Conservation (phyloP, 139 green algal genomes). For the Picochlorum sp. region DNA sequence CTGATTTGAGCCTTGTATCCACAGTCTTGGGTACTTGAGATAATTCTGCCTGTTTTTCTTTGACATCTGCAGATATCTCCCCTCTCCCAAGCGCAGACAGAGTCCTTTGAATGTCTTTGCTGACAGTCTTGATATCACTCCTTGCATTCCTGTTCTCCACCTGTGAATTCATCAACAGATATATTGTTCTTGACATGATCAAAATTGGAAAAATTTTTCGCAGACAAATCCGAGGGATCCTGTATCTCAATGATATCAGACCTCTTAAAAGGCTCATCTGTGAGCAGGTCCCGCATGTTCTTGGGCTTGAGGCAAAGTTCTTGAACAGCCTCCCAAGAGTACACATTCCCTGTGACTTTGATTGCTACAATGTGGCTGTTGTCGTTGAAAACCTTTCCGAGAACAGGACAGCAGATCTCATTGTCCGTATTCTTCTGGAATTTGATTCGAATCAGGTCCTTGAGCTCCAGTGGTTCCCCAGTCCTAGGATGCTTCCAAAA, state of each 20-base stretch:
- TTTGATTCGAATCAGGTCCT: constrained; percentile 78
- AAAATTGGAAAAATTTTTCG: constrained; percentile 51
- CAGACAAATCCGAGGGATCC: constrained; percentile 66
- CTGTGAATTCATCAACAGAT: constrained; percentile 24
- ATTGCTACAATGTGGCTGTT: constrained; percentile 95
- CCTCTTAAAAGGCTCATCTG: constrained; percentile 58
- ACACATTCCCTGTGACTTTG: constrained; percentile 40
- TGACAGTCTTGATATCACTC: constrained; percentile 28
- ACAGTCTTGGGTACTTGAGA: not conserved
- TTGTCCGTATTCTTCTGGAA: constrained; percentile 85
- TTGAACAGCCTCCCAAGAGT: constrained; percentile 63
- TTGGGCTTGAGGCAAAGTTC: constrained; percentile 93
- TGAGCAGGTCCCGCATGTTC: constrained; percentile 56
- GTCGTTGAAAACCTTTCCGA: constrained; percentile 92
- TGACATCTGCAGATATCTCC: constrained; percentile 21
- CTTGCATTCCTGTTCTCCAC: constrained; percentile 24
- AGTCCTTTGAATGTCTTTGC: constrained; percentile 65
- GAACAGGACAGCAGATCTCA: constrained; percentile 85
- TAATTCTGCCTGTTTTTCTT: constrained; percentile 47
- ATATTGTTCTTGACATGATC: constrained; percentile 76
- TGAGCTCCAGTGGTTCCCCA: constrained; percentile 68
- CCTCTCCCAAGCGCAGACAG: constrained; percentile 30
- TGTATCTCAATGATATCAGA: constrained; percentile 91
- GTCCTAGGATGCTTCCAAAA: constrained; percentile 75
- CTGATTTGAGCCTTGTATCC: constrained; percentile 5